Percentiles rank a stretch among this genome's conserved stretches.
Evolutionary conservation across 768 basidiomycete genomes (phyloP).

Genomic region (Hygrocybe coccinea): DNA sequence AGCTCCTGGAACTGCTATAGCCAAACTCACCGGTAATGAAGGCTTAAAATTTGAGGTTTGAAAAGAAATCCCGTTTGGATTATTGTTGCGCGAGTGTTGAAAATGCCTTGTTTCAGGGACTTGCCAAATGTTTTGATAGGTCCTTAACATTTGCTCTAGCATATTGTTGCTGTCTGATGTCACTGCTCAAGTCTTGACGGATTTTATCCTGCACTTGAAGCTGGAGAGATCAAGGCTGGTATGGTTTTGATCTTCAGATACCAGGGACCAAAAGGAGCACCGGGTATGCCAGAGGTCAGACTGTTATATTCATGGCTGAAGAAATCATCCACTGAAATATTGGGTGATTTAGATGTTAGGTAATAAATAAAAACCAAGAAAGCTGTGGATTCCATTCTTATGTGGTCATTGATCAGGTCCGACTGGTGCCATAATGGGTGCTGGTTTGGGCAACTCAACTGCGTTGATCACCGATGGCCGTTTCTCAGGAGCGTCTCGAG

Average conservation of each 20-base stretch:
- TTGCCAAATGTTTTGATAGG: conserved; percentile 76
- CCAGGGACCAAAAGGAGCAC: conserved; percentile 87
- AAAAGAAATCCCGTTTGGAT: background rate
- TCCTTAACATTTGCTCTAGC: conserved; percentile 16
- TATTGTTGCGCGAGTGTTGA: background rate
- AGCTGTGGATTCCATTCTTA: too few relatives aligned
- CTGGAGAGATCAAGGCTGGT: conserved; percentile 70
- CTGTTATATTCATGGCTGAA: background rate
- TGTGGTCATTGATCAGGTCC: conserved; percentile 44
- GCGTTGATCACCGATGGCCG: conserved; percentile 86
- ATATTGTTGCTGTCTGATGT: background rate
- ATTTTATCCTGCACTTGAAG: conserved; percentile 70
- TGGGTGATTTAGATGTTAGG: conserved; percentile 10
- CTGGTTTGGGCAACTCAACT: conserved; percentile 71
- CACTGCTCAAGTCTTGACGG: conserved; percentile 45
- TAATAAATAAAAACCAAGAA: conserved; percentile 24
- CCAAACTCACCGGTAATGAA: conserved; percentile 93
- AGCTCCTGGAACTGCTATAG: conserved; percentile 81
- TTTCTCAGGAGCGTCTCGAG: conserved; percentile 74
- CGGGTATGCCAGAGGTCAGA: conserved; percentile 80
- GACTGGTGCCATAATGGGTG: conserved; percentile 80
- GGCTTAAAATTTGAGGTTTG: conserved; percentile 74
- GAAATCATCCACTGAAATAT: background rate
- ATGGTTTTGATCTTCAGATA: conserved; percentile 80
- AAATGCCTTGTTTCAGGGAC: conserved; percentile 45